These are phyloP conservation scores for Microsporum audouinii DNA, from an alignment of 2,329 filamentous ascomycete species.

Conservation along the genomic window DNA sequence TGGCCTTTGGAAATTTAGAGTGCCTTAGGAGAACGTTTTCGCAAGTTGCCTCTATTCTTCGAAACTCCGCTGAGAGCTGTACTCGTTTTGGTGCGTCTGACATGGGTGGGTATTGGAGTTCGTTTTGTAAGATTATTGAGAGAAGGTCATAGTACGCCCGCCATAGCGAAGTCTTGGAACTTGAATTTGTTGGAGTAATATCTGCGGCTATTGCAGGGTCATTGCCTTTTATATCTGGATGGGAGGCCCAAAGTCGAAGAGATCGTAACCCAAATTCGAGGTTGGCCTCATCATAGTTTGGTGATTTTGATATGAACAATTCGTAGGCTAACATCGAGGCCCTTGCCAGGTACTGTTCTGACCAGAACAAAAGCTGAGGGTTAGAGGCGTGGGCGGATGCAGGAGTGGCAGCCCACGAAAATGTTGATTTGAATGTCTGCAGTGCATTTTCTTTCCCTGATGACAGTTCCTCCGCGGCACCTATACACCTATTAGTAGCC, in stretches of 20 bases:
- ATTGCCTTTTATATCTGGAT: conserved; percentile 27
- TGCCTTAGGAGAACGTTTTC: conserved; percentile 67
- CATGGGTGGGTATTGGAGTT: conserved; percentile 25
- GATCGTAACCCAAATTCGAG: conserved; percentile 34
- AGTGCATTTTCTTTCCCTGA: conserved; percentile 47
- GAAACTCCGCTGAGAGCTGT: conserved; percentile 64
- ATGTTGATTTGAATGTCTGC: conserved; percentile 52
- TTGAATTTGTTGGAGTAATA: conserved; percentile 16
- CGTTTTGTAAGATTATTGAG: conserved; percentile 59
- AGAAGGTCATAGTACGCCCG: conserved; percentile 71
- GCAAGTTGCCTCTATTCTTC: conserved; percentile 66
- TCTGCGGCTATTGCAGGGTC: conserved; percentile 14
- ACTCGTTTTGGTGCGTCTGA: conserved; percentile 38
- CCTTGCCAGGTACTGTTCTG: conserved; percentile 64
- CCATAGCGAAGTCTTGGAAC: conserved; percentile 52
- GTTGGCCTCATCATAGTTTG: conserved; percentile 18
- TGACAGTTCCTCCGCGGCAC: conserved; percentile 36
- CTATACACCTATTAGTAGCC: conserved; percentile 21
- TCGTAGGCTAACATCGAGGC: conserved; percentile 58
- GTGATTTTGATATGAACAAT: conserved; percentile 27
- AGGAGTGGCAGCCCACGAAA: conserved; percentile 46
- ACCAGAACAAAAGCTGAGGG: conserved; percentile 63
- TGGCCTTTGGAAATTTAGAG: conserved; percentile 72
- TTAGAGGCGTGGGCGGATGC: conserved; percentile 35
- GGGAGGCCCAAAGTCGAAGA: conserved; percentile 38